Percentiles rank a stretch among this genome's conserved stretches.
Evolutionary conservation across 2,329 filamentous ascomycete species (phyloP).

Genomic region (Stagonosporopsis cucurbitacearum): DNA sequence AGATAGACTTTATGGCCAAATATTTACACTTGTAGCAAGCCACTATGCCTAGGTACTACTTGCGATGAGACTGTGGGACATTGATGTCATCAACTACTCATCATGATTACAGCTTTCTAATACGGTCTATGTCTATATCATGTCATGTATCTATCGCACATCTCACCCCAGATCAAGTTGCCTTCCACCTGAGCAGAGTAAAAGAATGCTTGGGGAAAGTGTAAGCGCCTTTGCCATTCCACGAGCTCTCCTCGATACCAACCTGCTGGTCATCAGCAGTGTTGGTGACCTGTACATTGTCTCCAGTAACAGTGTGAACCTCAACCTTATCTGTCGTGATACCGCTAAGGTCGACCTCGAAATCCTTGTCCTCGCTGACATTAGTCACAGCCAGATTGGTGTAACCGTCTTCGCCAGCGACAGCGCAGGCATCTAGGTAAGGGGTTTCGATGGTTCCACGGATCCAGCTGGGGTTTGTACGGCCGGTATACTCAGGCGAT

Average conservation of each 20-base stretch:
- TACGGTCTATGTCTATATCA: background rate
- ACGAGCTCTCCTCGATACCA: slow-evolving; percentile 64
- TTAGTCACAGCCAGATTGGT: slow-evolving; percentile 77
- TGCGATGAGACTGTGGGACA: no score
- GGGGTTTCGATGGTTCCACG: slow-evolving; percentile 70
- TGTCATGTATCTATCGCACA: background rate
- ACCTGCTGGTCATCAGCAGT: slow-evolving; percentile 69
- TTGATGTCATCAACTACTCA: background rate
- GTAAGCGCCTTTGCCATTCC: slow-evolving; percentile 68
- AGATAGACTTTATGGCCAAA: no score
- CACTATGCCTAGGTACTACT: background rate
- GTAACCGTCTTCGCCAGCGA: slow-evolving; percentile 64
- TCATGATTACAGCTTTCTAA: background rate
- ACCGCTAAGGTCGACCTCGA: slow-evolving; percentile 66
- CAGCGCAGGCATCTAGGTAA: slow-evolving; percentile 72
- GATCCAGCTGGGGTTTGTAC: slow-evolving; percentile 71
- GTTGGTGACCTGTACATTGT: slow-evolving; percentile 65
- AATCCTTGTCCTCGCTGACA: slow-evolving; percentile 65
- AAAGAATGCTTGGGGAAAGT: slow-evolving; percentile 74
- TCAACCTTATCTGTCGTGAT: slow-evolving; percentile 56
- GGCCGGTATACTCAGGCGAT: slow-evolving; percentile 68
- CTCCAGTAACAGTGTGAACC: slow-evolving; percentile 69
- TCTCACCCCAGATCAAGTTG: background rate
- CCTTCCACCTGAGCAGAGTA: slow-evolving; percentile 67
- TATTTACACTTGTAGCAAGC: no score